Evolutionary conservation across 2,329 filamentous ascomycete species (phyloP).

Genomic region (Stachybotrys echinatus): DNA sequence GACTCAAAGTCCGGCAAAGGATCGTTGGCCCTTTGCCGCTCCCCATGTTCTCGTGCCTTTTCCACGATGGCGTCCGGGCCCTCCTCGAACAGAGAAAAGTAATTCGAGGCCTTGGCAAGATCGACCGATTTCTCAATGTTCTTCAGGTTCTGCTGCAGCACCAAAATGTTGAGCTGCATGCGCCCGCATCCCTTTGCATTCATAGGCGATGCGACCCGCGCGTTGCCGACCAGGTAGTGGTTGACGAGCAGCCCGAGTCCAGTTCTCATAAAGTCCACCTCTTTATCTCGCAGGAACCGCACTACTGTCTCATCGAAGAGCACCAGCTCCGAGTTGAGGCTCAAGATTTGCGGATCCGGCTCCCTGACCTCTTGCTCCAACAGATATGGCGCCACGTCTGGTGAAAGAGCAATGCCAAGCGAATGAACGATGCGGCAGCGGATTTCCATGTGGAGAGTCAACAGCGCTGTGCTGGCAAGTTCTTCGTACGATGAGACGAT

Average conservation of each 20-base stretch:
- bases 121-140: slow-evolving; percentile 73
- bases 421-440: slow-evolving; percentile 82
- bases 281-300: slow-evolving; percentile 63
- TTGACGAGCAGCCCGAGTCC: slow-evolving; percentile 78
- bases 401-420: slow-evolving; percentile 59
- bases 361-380: slow-evolving; percentile 69
- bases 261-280: slow-evolving; percentile 69
- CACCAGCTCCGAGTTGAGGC: slow-evolving; percentile 79
- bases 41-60: slow-evolving; percentile 48
- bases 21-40: slow-evolving; percentile 26
- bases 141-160: slow-evolving; percentile 94
- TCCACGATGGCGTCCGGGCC: slow-evolving; percentile 62
- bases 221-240: slow-evolving; percentile 68
- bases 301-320: slow-evolving; percentile 79
- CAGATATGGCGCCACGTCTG: slow-evolving; percentile 54
- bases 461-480: slow-evolving; percentile 70
- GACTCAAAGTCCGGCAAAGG: slow-evolving; percentile 28
- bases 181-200: slow-evolving; percentile 78
- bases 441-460: slow-evolving; percentile 85
- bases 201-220: slow-evolving; percentile 70
- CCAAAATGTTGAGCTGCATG: slow-evolving; percentile 90
- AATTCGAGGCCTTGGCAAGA: slow-evolving; percentile 58
- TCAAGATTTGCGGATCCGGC: slow-evolving; percentile 74
- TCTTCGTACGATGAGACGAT: slow-evolving; percentile 80
- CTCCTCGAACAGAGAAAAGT: slow-evolving; percentile 62